These are phyloP conservation scores for Voacanga thouarsii DNA, from an alignment of 257 asterid species.

Conservation along the genomic window DNA sequence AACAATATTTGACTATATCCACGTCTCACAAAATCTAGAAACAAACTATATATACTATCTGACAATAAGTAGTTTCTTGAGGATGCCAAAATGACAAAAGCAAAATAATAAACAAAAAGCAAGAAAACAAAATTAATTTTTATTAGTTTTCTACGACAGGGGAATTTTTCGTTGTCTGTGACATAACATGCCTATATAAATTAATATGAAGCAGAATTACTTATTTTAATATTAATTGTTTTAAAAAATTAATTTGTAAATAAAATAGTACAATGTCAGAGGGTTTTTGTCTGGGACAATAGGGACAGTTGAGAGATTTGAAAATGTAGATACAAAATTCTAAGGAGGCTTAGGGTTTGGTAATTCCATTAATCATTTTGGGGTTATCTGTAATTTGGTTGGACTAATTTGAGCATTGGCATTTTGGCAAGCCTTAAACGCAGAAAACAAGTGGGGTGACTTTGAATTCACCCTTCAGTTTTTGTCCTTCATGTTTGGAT, in stretches of 20 bases:
- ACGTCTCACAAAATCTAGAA: conserved; percentile 3
- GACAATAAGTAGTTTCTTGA: background rate
- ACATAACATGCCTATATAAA: conserved; percentile 33
- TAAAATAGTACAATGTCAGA: conserved; percentile 33
- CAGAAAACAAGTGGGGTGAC: background rate
- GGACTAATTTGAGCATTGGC: background rate
- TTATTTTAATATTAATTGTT: background rate
- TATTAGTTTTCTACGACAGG: conserved; percentile 2
- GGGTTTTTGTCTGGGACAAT: conserved; percentile 44
- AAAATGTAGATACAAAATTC: conserved; percentile 43
- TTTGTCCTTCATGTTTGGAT: no score
- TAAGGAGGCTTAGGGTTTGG: conserved; percentile 27
- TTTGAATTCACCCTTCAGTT: background rate
- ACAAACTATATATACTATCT: background rate
- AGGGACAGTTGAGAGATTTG: conserved; percentile 51
- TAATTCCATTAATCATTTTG: conserved; percentile 1
- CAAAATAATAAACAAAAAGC: background rate
- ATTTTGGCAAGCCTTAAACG: background rate
- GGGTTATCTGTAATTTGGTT: no score
- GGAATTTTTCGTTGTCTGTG: conserved; percentile 61
- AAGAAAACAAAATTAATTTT: background rate
- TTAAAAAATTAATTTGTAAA: conserved; percentile 15
- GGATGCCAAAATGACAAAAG: background rate
- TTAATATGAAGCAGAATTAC: conserved; percentile 9
- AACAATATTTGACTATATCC: background rate